Base-by-base conservation (phyloP, 1,284 basidiomycete genomes). In the Ceratobasidium sp. region DNA sequence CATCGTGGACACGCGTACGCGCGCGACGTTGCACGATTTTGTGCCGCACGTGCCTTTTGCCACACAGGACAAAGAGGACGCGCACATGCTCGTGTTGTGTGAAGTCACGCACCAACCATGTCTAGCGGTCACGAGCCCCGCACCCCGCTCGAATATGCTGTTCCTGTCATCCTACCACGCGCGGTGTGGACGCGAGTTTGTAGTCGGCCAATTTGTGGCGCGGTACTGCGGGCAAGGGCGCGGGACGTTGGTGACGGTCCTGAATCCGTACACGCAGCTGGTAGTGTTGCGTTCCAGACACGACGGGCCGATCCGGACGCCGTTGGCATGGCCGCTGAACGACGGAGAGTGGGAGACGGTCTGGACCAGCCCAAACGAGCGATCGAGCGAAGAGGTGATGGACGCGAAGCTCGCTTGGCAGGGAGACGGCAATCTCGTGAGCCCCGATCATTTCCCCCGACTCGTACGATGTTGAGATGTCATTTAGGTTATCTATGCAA, bases 351-450 rank as follows among this genome's bases (percentile, higher is more conserved):
- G 71, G 66, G 37, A 19, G 48, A 58, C 74, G 22, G 62, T 73
- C 14, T 73, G 74, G 69, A 66, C 41, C 27, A 71, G 72, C 16
- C 68, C 66, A 24, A 74, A 75, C 53, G 58, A 71, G 14, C 29
- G 48, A 48, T 48, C 37, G 7, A 31, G 49, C 31, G 76, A 76
- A 37, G 16, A 39, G 24, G 41, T 39, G 6, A 49, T 46, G 62
- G 61, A 61, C 24, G 48, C 39, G 24, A 74, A 74, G 59, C 61
- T 59, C 48, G 43, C 61, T 71, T 72, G 59, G 66, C 76, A 77
- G 37, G 76, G 73, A 37, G 76, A 77, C 53, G 76, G 74, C 24
- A 74, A 77, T 48, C 56, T 77, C 49, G 76, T 76, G 5, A 24
- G 37, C 69, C 43, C 19, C 24, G 9, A 11, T 24, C 34, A 39